Evolutionary conservation across 2,329 filamentous ascomycete genomes (phyloP), one percentile per base, ranked within the genome.

Genomic region (Xylaria sp.): DNA sequence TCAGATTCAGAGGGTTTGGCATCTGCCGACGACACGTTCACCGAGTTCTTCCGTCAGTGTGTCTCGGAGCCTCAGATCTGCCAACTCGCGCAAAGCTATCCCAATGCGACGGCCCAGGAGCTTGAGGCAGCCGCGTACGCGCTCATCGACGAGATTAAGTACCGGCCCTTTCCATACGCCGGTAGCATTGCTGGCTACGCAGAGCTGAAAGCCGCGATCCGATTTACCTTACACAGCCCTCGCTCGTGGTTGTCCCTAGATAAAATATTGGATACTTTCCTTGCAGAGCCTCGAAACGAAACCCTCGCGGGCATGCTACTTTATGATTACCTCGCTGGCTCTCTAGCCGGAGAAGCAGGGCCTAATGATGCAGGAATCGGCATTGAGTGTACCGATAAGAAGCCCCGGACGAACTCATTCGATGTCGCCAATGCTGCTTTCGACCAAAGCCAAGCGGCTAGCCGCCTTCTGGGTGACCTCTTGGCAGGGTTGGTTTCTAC

Each of bases 61-160:
- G 60, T 72, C 40, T 68, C 62, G 25, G 63, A 64, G 46, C 69
- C 70, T 25, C 61, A 71, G 1, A 60, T 57, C 6, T 77, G 75
- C 51, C 61, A 66, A 4, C 71, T 76, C 8, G 74, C 73, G 7
- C 53, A 23, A 6, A 65, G 57, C 40, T 62, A 66, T 56, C 67
- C 64, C 28, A 73, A 73, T 35, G 69, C 72, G 38, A 77, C 75
- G 0, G 72, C 70, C 1, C 73, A 65, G 1, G 76, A 78, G 35
- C 80, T 82, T 12, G 78, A 80, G 47, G 76, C 76, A 6, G 79
- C 84, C 61, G 50, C 72, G 28, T 72, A 69, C 62, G 64, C 67
- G 6, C 57, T 74, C 1, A 65, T 76, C 35, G 70, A 76, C 1
- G 53, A 52, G 6, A 47, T 77, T 53, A 75, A 72, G 45, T 63